Evolutionary conservation across 1,284 basidiomycete species (phyloP).

Genomic region (Ceratobasidium sp.): DNA sequence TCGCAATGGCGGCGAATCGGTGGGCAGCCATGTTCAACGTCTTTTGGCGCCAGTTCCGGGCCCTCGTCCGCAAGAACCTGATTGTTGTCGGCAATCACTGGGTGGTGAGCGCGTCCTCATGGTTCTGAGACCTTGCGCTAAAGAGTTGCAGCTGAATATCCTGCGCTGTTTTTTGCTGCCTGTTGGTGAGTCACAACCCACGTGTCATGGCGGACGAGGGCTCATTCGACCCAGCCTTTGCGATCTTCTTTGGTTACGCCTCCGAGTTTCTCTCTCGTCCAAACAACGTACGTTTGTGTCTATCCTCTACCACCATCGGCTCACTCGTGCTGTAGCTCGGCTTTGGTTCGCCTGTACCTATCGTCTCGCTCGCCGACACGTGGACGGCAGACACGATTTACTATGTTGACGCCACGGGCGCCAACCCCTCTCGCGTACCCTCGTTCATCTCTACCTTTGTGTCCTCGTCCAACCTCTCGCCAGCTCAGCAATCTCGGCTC

Average conservation of each 20-base stretch:
- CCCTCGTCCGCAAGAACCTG: constrained; percentile 76
- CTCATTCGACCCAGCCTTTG: constrained; percentile 41
- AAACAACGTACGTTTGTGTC: constrained; percentile 57
- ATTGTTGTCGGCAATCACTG: constrained; percentile 70
- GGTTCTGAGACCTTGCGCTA: constrained; percentile 41
- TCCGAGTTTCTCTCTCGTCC: constrained; percentile 64
- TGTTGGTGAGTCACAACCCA: constrained; percentile 51
- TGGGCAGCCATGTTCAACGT: constrained; percentile 10
- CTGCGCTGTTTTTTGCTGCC: constrained; percentile 72
- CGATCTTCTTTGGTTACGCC: constrained; percentile 48
- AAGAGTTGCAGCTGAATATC: constrained; percentile 61
- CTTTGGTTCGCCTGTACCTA: constrained; percentile 63
- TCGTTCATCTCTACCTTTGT: constrained; percentile 65
- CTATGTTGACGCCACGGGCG: constrained; percentile 69
- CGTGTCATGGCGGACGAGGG: constrained; percentile 37
- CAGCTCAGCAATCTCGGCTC: constrained; percentile 56
- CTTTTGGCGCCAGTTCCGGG: constrained; percentile 68
- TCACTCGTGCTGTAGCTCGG: constrained; percentile 59
- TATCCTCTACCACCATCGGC: constrained; percentile 28
- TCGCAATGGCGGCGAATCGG: background rate
- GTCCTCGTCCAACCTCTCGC: constrained; percentile 53
- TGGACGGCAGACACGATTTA: constrained; percentile 65
- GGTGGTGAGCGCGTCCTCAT: constrained; percentile 56
- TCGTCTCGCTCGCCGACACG: constrained; percentile 58
- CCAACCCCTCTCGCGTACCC: constrained; percentile 59